Evolutionary conservation across 176 grass and related monocot genomes (phyloP).

Genomic region (Aegilops umbellulata): DNA sequence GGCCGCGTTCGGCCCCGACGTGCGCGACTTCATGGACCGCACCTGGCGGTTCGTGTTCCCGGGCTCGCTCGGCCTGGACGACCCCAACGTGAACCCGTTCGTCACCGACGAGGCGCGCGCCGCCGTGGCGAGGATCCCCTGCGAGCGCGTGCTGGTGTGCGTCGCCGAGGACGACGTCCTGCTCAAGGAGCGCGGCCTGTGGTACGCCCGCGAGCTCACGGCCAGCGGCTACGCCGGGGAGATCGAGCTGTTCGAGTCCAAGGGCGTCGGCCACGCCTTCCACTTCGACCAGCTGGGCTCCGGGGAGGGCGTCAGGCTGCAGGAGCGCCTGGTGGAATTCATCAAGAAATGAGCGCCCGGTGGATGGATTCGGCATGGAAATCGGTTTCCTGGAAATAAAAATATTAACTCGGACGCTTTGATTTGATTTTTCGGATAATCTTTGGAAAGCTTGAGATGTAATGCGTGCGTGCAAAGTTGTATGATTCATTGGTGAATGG

Average conservation of each 20-base stretch:
- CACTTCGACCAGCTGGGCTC: conserved; percentile 37
- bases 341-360: conserved; percentile 29
- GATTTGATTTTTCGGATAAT: neutral
- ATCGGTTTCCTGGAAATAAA: neutral
- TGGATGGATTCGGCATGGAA: too few species aligned
- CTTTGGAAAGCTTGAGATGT: neutral
- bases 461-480: neutral
- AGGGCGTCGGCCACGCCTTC: conserved; percentile 59
- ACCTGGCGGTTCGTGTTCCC: conserved; percentile 53
- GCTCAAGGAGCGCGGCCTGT: conserved; percentile 54
- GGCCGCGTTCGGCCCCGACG: conserved; percentile 25
- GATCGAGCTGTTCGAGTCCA: conserved; percentile 47
- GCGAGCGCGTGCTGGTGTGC: conserved; percentile 57
- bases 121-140: conserved; percentile 31
- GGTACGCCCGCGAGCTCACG: conserved; percentile 56
- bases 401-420: neutral
- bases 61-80: conserved; percentile 44
- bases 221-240: conserved; percentile 46
- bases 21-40: conserved; percentile 37
- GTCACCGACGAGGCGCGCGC: conserved; percentile 41
- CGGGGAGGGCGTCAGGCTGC: conserved; percentile 34
- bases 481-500: neutral
- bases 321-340: conserved; percentile 38
- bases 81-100: conserved; percentile 57
- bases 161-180: conserved; percentile 50